Percentiles rank a stretch among this genome's conserved stretches.
Evolutionary conservation across 2,329 filamentous ascomycete species (phyloP).

Genomic region (Byssoonygena ceratinophila): DNA sequence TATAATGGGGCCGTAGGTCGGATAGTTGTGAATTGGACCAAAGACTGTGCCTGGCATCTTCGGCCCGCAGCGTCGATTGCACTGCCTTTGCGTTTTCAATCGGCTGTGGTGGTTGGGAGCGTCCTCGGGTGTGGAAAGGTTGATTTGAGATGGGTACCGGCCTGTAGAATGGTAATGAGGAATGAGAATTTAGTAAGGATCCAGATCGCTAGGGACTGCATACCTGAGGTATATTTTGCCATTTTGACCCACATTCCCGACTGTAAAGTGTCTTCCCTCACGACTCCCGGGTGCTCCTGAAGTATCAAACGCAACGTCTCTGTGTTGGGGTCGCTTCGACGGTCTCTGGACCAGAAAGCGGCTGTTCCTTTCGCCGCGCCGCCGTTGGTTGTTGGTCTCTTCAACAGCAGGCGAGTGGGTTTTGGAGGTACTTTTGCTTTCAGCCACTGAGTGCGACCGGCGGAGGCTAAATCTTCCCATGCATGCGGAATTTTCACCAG

Average conservation of each 20-base stretch:
- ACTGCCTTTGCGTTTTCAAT: constrained; percentile 51
- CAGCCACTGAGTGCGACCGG: constrained; percentile 32
- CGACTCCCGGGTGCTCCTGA: constrained; percentile 47
- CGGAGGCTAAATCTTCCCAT: constrained; percentile 21
- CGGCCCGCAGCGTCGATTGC: constrained; percentile 25
- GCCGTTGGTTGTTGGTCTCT: constrained; percentile 24
- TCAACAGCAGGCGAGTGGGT: constrained; percentile 25
- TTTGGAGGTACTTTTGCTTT: constrained; percentile 25
- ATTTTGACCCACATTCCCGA: constrained; percentile 73
- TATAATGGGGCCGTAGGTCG: constrained; percentile 25
- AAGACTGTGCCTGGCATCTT: constrained; percentile 27
- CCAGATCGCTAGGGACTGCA: constrained; percentile 21
- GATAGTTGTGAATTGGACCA: constrained; percentile 37
- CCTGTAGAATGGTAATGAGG: not conserved
- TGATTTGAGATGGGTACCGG: constrained; percentile 19
- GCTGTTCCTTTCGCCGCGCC: constrained; percentile 32
- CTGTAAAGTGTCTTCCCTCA: constrained; percentile 63
- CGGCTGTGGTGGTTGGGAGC: constrained; percentile 41
- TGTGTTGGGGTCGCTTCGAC: constrained; percentile 39
- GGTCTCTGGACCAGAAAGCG: constrained; percentile 39
- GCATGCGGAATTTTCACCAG: constrained; percentile 1
- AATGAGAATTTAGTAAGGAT: not conserved
- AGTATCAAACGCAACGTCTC: constrained; percentile 51
- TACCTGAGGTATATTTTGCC: constrained; percentile 74
- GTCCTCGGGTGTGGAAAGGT: constrained; percentile 20